Evolutionary conservation across 345 rosid species (phyloP).

Genomic region (Clausena lansium): DNA sequence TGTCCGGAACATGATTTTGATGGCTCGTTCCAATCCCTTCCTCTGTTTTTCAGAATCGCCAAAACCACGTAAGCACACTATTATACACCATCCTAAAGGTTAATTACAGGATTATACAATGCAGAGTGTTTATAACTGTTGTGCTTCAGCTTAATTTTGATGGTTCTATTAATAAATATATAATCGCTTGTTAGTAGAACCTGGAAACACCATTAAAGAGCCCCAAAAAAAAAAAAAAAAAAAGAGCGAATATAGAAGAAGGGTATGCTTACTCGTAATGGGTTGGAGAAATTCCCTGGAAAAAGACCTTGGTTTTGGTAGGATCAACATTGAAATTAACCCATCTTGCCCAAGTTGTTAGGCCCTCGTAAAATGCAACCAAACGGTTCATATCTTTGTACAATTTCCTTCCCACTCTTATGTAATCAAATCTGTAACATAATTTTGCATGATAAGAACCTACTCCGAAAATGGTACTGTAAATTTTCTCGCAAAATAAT

Average conservation of each 20-base stretch:
- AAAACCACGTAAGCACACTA: background rate
- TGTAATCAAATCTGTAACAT: conserved; percentile 66
- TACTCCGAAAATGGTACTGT: too few relatives aligned
- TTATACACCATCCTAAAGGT: background rate
- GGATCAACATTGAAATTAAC: conserved; percentile 64
- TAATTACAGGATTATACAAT: background rate
- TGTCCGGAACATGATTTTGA: conserved; percentile 52
- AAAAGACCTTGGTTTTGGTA: conserved; percentile 72
- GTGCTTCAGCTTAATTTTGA: background rate
- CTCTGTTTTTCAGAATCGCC: conserved; percentile 35
- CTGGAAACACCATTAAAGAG: too few relatives aligned
- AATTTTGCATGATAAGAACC: background rate
- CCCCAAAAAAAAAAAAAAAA: too few relatives aligned
- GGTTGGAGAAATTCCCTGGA: conserved; percentile 76
- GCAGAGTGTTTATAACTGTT: background rate
- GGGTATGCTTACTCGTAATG: conserved; percentile 73
- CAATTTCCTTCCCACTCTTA: conserved; percentile 55
- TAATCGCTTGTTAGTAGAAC: too few relatives aligned
- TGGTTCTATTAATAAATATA: too few relatives aligned
- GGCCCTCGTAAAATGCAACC: conserved; percentile 75
- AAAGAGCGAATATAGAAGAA: background rate
- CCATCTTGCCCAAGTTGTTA: conserved; percentile 98
- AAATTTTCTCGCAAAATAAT: background rate
- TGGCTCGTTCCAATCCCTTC: conserved; percentile 77
- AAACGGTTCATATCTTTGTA: conserved; percentile 84